Conservation (phyloP, 768 basidiomycete species). For the Phanerochaete carnosa region DNA sequence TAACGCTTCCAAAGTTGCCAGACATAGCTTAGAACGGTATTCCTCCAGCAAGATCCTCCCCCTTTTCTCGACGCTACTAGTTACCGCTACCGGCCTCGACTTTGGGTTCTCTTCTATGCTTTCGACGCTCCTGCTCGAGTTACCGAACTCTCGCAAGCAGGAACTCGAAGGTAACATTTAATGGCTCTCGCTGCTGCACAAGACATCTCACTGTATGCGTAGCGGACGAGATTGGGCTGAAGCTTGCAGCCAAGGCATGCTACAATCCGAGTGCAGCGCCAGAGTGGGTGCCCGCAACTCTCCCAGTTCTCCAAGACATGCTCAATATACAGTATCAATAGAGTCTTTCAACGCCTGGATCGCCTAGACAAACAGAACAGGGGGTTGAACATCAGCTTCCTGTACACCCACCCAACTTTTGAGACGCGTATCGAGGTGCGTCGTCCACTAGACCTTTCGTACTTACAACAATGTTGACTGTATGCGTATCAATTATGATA, state of each 20-base stretch:
- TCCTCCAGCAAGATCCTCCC: conserved; percentile 42
- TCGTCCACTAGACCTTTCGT: not conserved
- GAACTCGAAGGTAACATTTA: conserved; percentile 68
- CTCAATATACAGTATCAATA: conserved; percentile 21
- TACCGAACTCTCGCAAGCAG: conserved; percentile 80
- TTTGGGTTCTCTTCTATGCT: conserved; percentile 46
- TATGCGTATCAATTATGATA: not conserved
- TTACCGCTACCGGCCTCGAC: conserved; percentile 51
- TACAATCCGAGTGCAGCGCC: conserved; percentile 79
- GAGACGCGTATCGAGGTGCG: conserved; percentile 68
- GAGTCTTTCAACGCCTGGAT: conserved; percentile 70
- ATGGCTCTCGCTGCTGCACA: not conserved
- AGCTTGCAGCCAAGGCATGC: conserved; percentile 79
- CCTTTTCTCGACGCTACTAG: conserved; percentile 39
- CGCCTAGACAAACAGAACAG: conserved; percentile 44
- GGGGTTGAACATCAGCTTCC: conserved; percentile 47
- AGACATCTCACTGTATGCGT: not conserved
- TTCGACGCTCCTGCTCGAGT: conserved; percentile 52
- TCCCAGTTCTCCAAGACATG: not conserved
- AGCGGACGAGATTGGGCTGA: conserved; percentile 88
- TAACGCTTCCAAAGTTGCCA: conserved; percentile 42
- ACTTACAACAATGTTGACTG: not conserved
- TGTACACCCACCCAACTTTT: conserved; percentile 80
- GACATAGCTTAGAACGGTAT: conserved; percentile 48
- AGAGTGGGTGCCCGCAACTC: conserved; percentile 41